These are phyloP conservation scores for Alternaria triticimaculans DNA, from an alignment of 2,329 filamentous ascomycete species.

Conservation along the genomic window DNA sequence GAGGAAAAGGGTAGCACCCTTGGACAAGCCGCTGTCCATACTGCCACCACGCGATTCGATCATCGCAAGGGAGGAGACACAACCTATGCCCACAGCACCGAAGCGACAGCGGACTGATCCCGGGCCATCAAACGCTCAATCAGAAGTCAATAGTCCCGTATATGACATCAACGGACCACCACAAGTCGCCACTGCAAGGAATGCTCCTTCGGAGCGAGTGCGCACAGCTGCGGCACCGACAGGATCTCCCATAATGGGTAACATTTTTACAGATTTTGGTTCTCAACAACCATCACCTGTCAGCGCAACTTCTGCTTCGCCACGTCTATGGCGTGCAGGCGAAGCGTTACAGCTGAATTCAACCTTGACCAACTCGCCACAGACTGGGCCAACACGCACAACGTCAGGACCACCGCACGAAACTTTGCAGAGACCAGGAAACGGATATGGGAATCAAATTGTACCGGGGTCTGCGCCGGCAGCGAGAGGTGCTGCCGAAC, in stretches of 20 bases:
- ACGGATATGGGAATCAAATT: background rate
- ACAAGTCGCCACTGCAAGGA: background rate
- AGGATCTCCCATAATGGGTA: background rate
- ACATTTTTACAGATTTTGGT: background rate
- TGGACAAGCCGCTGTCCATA: background rate
- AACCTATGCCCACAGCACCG: background rate
- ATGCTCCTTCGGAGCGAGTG: background rate
- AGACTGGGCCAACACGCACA: background rate
- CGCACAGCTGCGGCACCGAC: background rate
- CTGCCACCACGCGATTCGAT: background rate
- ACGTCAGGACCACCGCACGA: background rate
- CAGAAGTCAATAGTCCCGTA: background rate
- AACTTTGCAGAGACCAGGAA: background rate
- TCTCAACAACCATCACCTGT: background rate
- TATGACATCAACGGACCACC: background rate
- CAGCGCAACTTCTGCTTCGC: background rate
- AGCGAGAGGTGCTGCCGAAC: background rate
- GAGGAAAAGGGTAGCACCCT: background rate
- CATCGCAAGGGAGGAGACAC: background rate
- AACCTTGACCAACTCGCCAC: background rate
- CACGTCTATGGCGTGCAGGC: background rate
- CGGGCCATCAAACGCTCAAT: background rate
- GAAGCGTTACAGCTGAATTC: background rate
- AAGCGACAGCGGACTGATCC: slow-evolving; percentile 28
- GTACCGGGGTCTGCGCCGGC: background rate